Base-by-base conservation (phyloP, 257 asterid species). In the Petunia secreta region DNA sequence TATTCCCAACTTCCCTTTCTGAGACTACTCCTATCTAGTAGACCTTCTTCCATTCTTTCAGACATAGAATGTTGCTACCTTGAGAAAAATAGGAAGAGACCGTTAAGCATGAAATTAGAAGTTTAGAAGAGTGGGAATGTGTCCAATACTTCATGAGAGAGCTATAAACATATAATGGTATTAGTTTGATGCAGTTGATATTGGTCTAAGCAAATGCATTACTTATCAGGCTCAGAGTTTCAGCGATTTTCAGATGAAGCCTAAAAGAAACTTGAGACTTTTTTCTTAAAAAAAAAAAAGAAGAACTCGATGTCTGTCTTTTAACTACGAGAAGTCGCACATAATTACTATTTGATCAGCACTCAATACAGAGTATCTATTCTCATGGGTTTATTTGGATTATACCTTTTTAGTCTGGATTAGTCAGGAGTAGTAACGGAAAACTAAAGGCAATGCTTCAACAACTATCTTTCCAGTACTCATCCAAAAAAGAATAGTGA, bases 21-120 rank as follows among this genome's bases (percentile, higher is more conserved):
- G 60, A 36, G 43, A 71, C 77, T 48, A 50, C 34, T 71, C 77
- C 57, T 15, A 71, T 71, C 60, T 48, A 71, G 50, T n/a, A 48
- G 48, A 71, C 77, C 60, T 5, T 71, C 77, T 46, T 71, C 60
- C 44, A 71, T 34, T 43, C 60, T 71, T 34, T 52, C 44, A 11
- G 44, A 5, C 6, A 71, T 71, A n/a, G n/a, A 34, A 11, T 34
- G 60, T 48, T 10, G 41, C 77, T 71, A 48, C 77, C 44, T 48
- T 25, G 44, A 48, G 9, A 25, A 71, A 46, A 71, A 71, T 0
- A 55, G 58, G n/a, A 71, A 48, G 60, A 48, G 44, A 71, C 43
- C 3, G 6, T 5, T 25, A 71, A 10, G 60, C 55, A 71, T 48
- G 60, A 34, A 44, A 68, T 5, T 69, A 44, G 76, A 69, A 16